phyloP scores from a whole-genome alignment of 2,329 filamentous ascomycete genomes.

The Fusarium scirpi region DNA sequence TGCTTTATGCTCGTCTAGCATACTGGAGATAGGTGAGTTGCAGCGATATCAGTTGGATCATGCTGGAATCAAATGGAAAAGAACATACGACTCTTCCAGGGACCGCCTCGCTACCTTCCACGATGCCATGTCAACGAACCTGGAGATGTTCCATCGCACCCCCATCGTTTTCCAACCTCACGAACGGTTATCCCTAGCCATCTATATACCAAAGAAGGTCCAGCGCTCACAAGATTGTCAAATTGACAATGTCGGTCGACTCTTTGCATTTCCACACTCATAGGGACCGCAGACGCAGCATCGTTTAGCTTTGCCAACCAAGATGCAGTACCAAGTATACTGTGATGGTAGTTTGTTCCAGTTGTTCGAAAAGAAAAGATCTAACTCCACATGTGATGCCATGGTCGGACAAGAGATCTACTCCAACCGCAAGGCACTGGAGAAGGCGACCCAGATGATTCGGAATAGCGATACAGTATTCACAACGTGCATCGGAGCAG shows the following conservation, averaged over 20 bases:
- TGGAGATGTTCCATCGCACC: conserved; percentile 2
- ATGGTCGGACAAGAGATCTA: conserved; percentile 48
- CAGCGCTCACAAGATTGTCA: neutral
- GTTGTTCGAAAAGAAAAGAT: neutral
- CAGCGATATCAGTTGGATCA: neutral
- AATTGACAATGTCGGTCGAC: neutral
- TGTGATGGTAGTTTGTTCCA: neutral
- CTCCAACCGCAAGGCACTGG: conserved; percentile 45
- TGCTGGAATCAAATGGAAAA: neutral
- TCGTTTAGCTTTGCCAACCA: neutral
- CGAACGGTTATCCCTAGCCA: neutral
- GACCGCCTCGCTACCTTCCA: conserved; percentile 4
- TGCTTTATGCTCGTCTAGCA: neutral
- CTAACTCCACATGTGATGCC: conserved; percentile 50
- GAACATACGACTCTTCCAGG: neutral
- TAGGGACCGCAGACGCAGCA: neutral
- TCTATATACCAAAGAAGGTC: conserved; percentile 9
- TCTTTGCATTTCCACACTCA: neutral
- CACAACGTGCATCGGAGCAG: conserved; percentile 58
- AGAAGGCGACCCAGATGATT: conserved; percentile 55
- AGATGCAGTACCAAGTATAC: conserved; percentile 1
- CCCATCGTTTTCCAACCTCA: neutral
- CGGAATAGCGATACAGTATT: conserved; percentile 55
- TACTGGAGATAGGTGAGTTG: neutral
- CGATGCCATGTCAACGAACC: neutral